Base-by-base conservation (phyloP, 2,329 filamentous ascomycete species). In the Colletotrichum gigasporum region DNA sequence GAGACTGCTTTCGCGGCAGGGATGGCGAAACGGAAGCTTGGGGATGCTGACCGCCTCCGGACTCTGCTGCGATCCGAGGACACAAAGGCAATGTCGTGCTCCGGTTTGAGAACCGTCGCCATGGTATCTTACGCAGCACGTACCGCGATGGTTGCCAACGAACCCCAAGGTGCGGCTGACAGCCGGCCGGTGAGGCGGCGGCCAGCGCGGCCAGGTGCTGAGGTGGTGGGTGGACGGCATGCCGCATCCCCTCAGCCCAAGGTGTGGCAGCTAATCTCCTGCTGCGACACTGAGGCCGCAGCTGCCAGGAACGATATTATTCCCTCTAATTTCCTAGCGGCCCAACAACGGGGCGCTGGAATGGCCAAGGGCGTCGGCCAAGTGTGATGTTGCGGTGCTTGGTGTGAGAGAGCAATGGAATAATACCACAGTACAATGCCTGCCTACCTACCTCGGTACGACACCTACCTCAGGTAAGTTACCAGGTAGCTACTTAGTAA, bases 181-280 rank as follows among this genome's bases (percentile, higher is more conserved):
- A 16, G 20, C 18, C 37, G 34, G 24, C 18, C 32, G 32, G 32
- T 26, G 18, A 34, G 37, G 26, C 16, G 37, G 16, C 4, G 35
- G 26, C n/a, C n/a, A n/a, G n/a, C n/a, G n/a, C n/a, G n/a, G n/a
- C n/a, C n/a, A n/a, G n/a, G 26, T 35, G 18, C 22, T 24, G 47
- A 7, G 4, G 16, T 16, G 16, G 30, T 30, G 30, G 30, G n/a
- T 52, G 22, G 3, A 20, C 14, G 34, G 10, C 9, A 51, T 16
- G 34, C n/a, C 11, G 41, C n/a, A n/a, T n/a, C n/a, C n/a, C n/a
- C n/a, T n/a, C n/a, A n/a, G n/a, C n/a, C n/a, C n/a, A n/a, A n/a
- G 28, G 51, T 56, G 55, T 53, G 55, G 41, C 4, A 39, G 34
- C n/a, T 24, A 53, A 64, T 64, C 20, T 64, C 61, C 55, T 9